Base-by-base conservation (phyloP, 192 early-diverging fungal genomes). In the Geranomyces variabilis region DNA sequence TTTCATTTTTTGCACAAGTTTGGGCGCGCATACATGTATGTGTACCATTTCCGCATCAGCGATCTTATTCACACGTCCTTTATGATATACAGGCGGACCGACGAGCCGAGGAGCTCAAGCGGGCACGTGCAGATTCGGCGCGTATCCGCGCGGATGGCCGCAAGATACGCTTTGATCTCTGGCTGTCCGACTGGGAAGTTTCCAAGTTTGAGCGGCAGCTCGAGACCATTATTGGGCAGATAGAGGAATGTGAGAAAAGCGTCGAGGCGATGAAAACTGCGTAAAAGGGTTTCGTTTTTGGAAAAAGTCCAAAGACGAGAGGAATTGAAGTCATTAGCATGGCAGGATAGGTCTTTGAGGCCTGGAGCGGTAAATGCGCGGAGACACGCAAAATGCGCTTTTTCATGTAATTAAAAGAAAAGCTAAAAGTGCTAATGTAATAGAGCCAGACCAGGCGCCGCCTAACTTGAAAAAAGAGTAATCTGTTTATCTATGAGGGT, bases 141-240 rank as follows among this genome's bases (percentile, higher is more conserved):
- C 71, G 48, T 34, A n/a, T 55, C 4, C 67, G 46, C 14, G 41
- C 67, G 3, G 67, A 75, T 13, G 19, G 19, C 28, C 66, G 74
- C 21, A 69, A 46, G 31, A 31, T 70, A 15, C 24, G 29, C 19
- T 75, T 75, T 55, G 74, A 75, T 10, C 29, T 70, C 41, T 62
- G n/a, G 58, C 19, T 75, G 57, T 41, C 74, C 0, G 31, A 62
- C 44, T 75, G 74, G 74, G 74, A 75, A 51, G 74, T 75, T 10
- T 33, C 63, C 28, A 75, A 75, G 55, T 74, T 66, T 66, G 64
- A 66, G 56, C 28, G 55, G 3, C 63, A 68, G 56, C 28, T 43
- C 17, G 65, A 55, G 28, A 41, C 58, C 17, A 43, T 74, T 17
- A n/a, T 57, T 10, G 21, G 22, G 43, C 64, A 74, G 58, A 17